Conservation (phyloP, 495 filamentous ascomycete genomes). For the Penicillium chermesinum region DNA sequence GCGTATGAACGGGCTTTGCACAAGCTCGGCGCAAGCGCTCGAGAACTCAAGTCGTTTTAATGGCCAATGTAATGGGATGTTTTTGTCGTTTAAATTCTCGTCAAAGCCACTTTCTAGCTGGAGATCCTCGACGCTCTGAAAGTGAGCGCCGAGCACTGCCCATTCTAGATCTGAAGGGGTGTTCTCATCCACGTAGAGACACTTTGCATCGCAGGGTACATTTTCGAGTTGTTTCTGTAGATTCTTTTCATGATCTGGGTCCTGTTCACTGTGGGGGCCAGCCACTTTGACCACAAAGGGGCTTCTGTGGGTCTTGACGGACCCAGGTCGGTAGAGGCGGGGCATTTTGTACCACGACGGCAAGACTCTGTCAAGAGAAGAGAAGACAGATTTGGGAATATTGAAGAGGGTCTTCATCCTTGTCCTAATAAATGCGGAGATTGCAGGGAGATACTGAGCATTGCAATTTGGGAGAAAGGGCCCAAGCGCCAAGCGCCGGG, state of each 20-base stretch:
- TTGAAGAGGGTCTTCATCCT: too few relatives aligned
- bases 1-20: constrained; percentile 15
- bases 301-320: constrained; percentile 7
- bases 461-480: too few relatives aligned
- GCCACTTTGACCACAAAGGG: constrained; percentile 3
- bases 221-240: constrained; percentile 16
- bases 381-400: too few relatives aligned
- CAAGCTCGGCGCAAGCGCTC: constrained; percentile 8
- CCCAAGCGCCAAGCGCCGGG: too few relatives aligned
- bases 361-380: too few relatives aligned
- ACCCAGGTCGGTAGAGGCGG: background rate
- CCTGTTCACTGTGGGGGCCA: constrained; percentile 2
- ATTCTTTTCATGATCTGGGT: constrained; percentile 1
- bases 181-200: constrained; percentile 15
- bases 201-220: constrained; percentile 10
- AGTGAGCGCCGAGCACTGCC: constrained; percentile 20
- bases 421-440: too few relatives aligned
- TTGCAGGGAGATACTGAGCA: too few relatives aligned
- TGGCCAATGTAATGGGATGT: constrained; percentile 25
- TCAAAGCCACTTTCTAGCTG: constrained; percentile 13
- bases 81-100: constrained; percentile 21
- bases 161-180: constrained; percentile 22
- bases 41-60: constrained; percentile 12
- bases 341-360: too few relatives aligned
- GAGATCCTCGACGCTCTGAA: constrained; percentile 12